Evolutionary conservation across 2,329 filamentous ascomycete genomes (phyloP), one percentile per base, ranked within the genome.

Genomic region (Talaromyces sp.): DNA sequence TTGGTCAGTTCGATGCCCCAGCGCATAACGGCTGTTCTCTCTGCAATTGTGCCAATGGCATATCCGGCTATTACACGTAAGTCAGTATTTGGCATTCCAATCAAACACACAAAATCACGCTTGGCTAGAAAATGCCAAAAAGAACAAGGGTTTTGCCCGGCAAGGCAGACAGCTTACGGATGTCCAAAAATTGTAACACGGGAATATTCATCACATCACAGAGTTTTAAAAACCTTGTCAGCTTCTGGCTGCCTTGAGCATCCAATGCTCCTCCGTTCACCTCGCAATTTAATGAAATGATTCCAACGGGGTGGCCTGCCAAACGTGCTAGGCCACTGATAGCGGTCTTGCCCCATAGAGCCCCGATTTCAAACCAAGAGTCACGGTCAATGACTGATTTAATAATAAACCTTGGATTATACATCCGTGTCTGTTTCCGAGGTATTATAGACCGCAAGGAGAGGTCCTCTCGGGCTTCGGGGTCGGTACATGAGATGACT

Each of bases 151-250:
- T 13, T 47, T 25, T 47, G 11, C 9, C 11, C 9, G 9, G 42
- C 53, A 33, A 49, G 22, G 30, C 42, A 52, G 22, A 27, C 8
- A 47, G 77, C 75, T 70, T 71, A 78, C 76, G 85, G 2, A 86
- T 77, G 68, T 88, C 85, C 5, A 88, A 78, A 64, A 88, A 87
- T 68, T 88, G 86, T 8, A 88, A 62, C 4, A 88, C 75, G 0
- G 86, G 86, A 2, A 88, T 73, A 63, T 88, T 88, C 77, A 88
- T 87, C 51, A 88, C 79, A 67, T 88, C 86, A 64, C 84, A 84
- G 67, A 88, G 80, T 67, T 88, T 88, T 39, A 88, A 72, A 70
- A 87, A 80, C 2, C 83, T 76, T 0, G 81, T 82, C 22, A 88
- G 76, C 67, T 88, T 88, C 65, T 88, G 85, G 10, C 81, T 83